Evolutionary conservation across 306 rosid genomes (phyloP), one percentile per base, ranked within the genome.

Genomic region (Glycine soja): DNA sequence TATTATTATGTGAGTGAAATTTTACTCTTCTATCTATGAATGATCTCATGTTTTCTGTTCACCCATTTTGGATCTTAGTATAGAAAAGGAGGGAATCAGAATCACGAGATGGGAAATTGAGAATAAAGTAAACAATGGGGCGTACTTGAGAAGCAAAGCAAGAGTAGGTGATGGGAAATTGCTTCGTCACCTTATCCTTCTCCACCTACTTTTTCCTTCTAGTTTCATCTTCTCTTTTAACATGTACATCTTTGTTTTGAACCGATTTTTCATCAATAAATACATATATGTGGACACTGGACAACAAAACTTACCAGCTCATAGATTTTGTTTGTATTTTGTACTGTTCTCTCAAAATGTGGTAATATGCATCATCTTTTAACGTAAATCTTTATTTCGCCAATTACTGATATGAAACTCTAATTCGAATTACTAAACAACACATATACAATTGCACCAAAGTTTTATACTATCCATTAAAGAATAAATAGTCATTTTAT

Each of bases 91-190:
- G 4, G 11, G 63, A 57, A 30, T 24, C n/a, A 30, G 42, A 59
- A 59, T 59, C n/a, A 61, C 3, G 14, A 61, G n/a, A 61, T 10
- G 7, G 40, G 40, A 30, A 61, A 61, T 10, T 61, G 42, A 10
- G 66, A 24, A 11, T 4, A 10, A 24, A 30, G 66, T 56, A 56
- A 61, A 68, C 16, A 30, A 72, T 1, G 72, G 84, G 80, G 74
- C 83, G 87, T 86, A 72, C 81, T 72, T 83, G 87, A 53, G 51
- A 83, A 86, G 87, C 77, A 64, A 87, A 89, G 88, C 81, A 83
- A 81, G 84, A 85, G 90, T 73, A 70, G 88, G 84, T 82, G 80
- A 65, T 77, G 78, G 81, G 79, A 70, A 77, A 65, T 74, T 73
- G 85, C 80, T 68, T 74, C 10, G 30, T 36, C 43, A 16, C 18